A percentile compares a stretch with the other conserved stretches of the same genome.
phyloP scores from a whole-genome alignment of 768 basidiomycete genomes.

The Podaxis mareebaensis region DNA sequence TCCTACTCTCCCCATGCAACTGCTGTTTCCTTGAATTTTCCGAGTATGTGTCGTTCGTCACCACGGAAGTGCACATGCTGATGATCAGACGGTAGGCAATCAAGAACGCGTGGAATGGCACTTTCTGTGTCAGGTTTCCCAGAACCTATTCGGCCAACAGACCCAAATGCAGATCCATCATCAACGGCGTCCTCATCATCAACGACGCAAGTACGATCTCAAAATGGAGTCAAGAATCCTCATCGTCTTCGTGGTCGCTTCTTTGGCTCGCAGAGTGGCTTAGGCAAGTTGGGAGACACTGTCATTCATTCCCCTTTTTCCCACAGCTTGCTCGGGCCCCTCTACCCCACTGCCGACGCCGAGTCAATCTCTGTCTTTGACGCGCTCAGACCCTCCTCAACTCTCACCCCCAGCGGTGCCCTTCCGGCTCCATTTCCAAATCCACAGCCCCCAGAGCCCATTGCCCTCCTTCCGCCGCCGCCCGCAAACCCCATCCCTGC shows the following conservation, averaged over 20 bases:
- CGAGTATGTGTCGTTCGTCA: neutral
- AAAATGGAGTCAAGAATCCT: constrained; percentile 1
- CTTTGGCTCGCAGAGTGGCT: neutral
- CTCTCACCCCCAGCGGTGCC: neutral
- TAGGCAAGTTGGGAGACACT: neutral
- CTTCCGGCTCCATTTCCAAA: neutral
- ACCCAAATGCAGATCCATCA: constrained; percentile 5
- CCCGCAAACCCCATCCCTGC: neutral
- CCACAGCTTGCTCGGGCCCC: neutral
- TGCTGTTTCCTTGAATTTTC: neutral
- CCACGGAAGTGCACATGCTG: neutral
- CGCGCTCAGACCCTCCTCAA: neutral
- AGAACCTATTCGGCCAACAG: neutral
- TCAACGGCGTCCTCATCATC: neutral
- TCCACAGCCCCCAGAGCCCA: neutral
- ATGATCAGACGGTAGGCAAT: neutral
- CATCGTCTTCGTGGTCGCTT: neutral
- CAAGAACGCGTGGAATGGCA: neutral
- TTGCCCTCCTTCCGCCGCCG: neutral
- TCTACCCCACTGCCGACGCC: neutral
- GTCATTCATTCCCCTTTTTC: neutral
- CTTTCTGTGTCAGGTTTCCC: constrained; percentile 12
- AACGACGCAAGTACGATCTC: neutral
- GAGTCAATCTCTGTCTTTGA: neutral
- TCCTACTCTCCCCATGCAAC: neutral